Base-by-base conservation (phyloP, 768 basidiomycete genomes). In the Leccinum boreale region DNA sequence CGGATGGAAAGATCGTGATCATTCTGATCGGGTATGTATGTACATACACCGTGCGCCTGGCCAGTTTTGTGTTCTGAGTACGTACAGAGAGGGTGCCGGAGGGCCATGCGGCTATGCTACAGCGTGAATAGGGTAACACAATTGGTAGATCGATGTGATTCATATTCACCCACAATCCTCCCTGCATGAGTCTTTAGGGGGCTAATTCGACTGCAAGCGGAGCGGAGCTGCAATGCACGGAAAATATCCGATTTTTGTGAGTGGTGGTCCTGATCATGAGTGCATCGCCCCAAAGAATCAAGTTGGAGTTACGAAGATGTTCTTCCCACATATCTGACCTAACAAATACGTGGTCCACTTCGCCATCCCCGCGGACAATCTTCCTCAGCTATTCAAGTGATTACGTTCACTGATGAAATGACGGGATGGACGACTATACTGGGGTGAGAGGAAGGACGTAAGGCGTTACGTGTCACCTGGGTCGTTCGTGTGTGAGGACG, bases 291-390 rank as follows among this genome's bases (percentile, higher is more conserved):
- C 42, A 19, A 42, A 45, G 12, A 46, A 29, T 42, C 57, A 36
- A 14, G 54, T 52, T 28, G 44, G 35, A 15, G 50, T 47, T 33
- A 58, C 19, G 52, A 45, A 53, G 45, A 17, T 5, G 19, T n/a
- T 29, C 55, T 67, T 67, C 59, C 62, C 67, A 67, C 67, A 64
- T 54, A 9, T 51, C 65, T 64, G 59, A 69, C 57, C 45, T 64
- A 69, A 55, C 62, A 48, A 56, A 65, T 66, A 58, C 61, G 58
- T 58, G 29, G 55, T 39, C 39, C 52, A 33, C 21, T 15, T 26
- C 55, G 3, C 7, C 55, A 56, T 65, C 60, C 57, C 68, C 62
- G 68, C 65, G 67, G 68, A 70, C 46, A 57, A 55, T 52, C 55
- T 50, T 12, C 54, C 33, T 45, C 52, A 53, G 35, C 52, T 52